Conservation (phyloP, 345 rosid species). For the Brassica cretica region DNA sequence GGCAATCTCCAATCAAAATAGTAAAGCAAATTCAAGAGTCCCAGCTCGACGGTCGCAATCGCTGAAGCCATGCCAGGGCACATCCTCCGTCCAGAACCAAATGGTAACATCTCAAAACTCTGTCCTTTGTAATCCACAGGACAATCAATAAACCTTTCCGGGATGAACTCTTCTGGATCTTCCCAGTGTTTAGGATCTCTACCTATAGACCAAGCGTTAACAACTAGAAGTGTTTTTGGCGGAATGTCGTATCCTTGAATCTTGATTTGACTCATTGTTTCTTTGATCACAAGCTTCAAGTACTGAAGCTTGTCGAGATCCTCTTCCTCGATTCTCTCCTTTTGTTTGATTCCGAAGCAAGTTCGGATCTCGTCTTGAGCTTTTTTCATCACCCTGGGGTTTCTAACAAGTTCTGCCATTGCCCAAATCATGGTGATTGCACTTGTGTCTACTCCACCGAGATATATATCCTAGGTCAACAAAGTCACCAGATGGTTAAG, state of each 20-base stretch:
- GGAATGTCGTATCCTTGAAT: constrained; percentile 30
- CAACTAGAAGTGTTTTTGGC: background rate
- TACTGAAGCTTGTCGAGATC: constrained; percentile 46
- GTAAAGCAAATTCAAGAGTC: background rate
- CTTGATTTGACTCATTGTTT: constrained; percentile 42
- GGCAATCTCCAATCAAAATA: constrained; percentile 2
- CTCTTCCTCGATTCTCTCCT: constrained; percentile 35
- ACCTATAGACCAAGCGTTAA: constrained; percentile 34
- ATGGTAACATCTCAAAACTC: constrained; percentile 54
- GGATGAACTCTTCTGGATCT: constrained; percentile 39
- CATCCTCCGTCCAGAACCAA: constrained; percentile 40
- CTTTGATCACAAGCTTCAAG: constrained; percentile 53
- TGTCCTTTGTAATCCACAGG: constrained; percentile 47
- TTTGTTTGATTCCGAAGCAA: constrained; percentile 31
- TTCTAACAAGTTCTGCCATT: constrained; percentile 19
- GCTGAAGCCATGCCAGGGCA: background rate
- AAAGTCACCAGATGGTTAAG: background rate
- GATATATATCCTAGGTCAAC: constrained; percentile 21
- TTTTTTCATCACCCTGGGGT: constrained; percentile 14
- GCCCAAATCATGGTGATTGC: constrained; percentile 28
- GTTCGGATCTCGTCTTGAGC: constrained; percentile 17
- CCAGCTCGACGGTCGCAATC: background rate
- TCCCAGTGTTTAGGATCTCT: constrained; percentile 45
- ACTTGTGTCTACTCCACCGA: constrained; percentile 30
- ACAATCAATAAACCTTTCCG: constrained; percentile 48